Evolutionary conservation across 805 yeast species (phyloP), one percentile per base, ranked within the genome.

Genomic region (Saccharomycopsis sp.): DNA sequence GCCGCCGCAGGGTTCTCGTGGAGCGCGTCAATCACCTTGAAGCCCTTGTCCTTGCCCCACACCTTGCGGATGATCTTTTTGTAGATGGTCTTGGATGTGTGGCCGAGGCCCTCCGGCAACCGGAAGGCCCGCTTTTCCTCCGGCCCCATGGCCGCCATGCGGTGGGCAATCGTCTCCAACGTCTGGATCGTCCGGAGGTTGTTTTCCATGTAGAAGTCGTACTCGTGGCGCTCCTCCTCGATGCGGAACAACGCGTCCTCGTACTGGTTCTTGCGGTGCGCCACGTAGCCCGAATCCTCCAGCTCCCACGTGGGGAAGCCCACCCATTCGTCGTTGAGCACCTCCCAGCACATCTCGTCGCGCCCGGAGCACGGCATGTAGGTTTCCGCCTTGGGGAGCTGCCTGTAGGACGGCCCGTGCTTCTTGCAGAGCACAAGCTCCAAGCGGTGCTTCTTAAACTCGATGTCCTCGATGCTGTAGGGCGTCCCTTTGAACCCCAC

Each of bases 231-330:
- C 73, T 94, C 99, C 70, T 94, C 99, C 72, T 94, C 99, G 59
- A 91, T 89, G 69, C 96, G 86, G 75, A 91, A 91, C 56, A 94
- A 73, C 53, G 94, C 89, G 70, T 94, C 99, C 72, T 94, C 99
- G 70, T 92, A 94, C 73, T 94, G 99, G 69, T 94, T 94, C 72
- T 94, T 94, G 63, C 98, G 83, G 71, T 94, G 99, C n/a, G 99
- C 97, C 69, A 94, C 91, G 66, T 92, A 94, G 0, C 99, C 99
- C 12, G 97, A 89, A 71, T 94, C 99, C 71, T 94, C 99, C 0
- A 98, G 92, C 2, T 98, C 99, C 99, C 99, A 94, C n/a, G 97
- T 95, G 21, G 99, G 99, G 72, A 94, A 98, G 4, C 97, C 97
- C 40, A 94, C 98, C 97, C 98, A 94, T 68, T 87, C 94, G 69